A percentile compares a stretch with the other conserved stretches of the same genome.
Evolutionary conservation across 2,329 filamentous ascomycete species (phyloP).

Genomic region (Ceratocystis lukuohia): DNA sequence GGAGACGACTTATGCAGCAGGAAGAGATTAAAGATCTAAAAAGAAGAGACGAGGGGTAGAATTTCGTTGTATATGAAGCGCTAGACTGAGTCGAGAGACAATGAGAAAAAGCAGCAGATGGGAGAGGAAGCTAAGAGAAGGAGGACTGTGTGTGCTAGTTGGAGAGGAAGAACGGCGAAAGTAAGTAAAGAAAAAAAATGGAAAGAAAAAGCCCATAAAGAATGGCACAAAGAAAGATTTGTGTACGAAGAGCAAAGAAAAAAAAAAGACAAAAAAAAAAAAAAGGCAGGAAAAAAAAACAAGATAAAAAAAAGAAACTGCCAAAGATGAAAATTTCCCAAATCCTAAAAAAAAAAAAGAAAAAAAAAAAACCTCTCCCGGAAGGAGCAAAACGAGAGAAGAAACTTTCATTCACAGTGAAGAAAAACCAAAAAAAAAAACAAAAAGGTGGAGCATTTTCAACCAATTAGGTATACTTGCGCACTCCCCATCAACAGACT

Average conservation of each 20-base stretch:
- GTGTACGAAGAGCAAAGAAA: constrained; percentile 4
- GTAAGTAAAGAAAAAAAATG: not conserved
- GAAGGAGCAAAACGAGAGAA: constrained; percentile 11
- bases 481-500: not conserved
- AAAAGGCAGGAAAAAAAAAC: not conserved
- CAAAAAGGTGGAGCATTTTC: not conserved
- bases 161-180: constrained; percentile 4
- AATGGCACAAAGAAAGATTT: not conserved
- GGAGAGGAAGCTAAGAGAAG: not conserved
- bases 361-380: constrained; percentile 15
- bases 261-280: constrained; percentile 7
- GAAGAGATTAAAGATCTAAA: not conserved
- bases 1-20: not conserved
- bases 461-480: constrained; percentile 17
- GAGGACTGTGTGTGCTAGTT: not conserved
- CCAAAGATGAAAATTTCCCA: not conserved
- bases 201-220: constrained; percentile 5
- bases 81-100: not conserved
- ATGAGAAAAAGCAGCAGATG: not conserved
- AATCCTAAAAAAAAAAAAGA: not conserved
- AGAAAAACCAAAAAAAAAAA: constrained; percentile 13
- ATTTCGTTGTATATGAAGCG: not conserved
- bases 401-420: constrained; percentile 9
- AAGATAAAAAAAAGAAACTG: constrained; percentile 16
- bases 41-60: not conserved